Evolutionary conservation across 306 rosid genomes (phyloP).

Genomic region (Arachis stenosperma): DNA sequence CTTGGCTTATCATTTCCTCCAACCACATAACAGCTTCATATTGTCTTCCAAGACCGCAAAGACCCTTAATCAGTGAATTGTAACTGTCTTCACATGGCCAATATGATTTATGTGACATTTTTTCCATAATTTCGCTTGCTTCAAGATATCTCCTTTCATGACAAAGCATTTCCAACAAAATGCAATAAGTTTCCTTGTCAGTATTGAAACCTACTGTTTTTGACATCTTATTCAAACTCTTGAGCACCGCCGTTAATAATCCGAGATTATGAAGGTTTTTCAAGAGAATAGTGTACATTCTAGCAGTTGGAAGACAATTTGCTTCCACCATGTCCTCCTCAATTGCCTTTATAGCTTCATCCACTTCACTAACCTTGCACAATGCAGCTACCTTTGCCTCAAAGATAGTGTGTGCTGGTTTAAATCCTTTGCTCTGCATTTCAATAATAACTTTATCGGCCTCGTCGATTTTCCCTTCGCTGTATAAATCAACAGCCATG

Average conservation of each 20-base stretch:
- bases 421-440: slow-evolving; percentile 53
- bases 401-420: slow-evolving; percentile 44
- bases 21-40: slow-evolving; percentile 62
- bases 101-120: slow-evolving; percentile 56
- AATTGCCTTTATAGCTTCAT: slow-evolving; percentile 52
- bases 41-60: slow-evolving; percentile 51
- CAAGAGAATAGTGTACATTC: slow-evolving; percentile 43
- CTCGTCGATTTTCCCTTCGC: slow-evolving; percentile 51
- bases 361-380: slow-evolving; percentile 37
- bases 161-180: slow-evolving; percentile 53
- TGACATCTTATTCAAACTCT: slow-evolving; percentile 55
- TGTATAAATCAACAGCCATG: slow-evolving; percentile 53
- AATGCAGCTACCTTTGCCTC: slow-evolving; percentile 63
- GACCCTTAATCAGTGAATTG: slow-evolving; percentile 53
- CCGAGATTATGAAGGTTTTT: slow-evolving; percentile 43
- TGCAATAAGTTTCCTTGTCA: slow-evolving; percentile 46
- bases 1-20: slow-evolving; percentile 65
- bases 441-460: slow-evolving; percentile 47
- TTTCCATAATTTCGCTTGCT: slow-evolving; percentile 55
- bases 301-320: slow-evolving; percentile 48
- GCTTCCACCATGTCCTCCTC: slow-evolving; percentile 54
- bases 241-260: slow-evolving; percentile 32
- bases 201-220: slow-evolving; percentile 38
- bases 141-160: slow-evolving; percentile 45
- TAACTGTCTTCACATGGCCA: slow-evolving; percentile 52